Percentiles rank a stretch among this genome's conserved stretches.
phyloP scores from a whole-genome alignment of 1,284 basidiomycete species.

The Apiotrichum sp. region DNA sequence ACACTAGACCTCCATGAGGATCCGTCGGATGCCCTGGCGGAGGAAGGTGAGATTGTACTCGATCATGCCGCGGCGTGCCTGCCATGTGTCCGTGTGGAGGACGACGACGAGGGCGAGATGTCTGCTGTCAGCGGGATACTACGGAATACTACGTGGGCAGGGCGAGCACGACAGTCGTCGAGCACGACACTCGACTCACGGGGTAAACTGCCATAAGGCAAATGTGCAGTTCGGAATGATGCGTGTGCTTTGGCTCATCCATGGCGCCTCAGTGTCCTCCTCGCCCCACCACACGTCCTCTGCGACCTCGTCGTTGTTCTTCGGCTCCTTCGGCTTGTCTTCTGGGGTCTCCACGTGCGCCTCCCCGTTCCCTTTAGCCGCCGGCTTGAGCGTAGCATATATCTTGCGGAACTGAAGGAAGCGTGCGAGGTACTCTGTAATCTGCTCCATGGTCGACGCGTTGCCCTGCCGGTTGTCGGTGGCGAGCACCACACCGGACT shows the following conservation, averaged over 20 bases:
- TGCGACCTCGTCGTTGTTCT: slow-evolving; percentile 1
- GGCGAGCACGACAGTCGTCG: too few relatives aligned
- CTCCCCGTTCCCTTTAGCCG: slow-evolving; percentile 29
- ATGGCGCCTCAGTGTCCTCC: slow-evolving; percentile 42
- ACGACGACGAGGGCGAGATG: slow-evolving; percentile 71
- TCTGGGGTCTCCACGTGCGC: background rate
- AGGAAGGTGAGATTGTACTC: slow-evolving; percentile 93
- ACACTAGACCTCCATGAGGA: slow-evolving; percentile 35
- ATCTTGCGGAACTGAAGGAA: slow-evolving; percentile 76
- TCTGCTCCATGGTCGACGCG: slow-evolving; percentile 80
- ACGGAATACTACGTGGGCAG: too few relatives aligned
- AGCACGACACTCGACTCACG: slow-evolving; percentile 46
- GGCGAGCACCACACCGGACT: slow-evolving; percentile 79
- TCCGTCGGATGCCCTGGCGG: slow-evolving; percentile 50
- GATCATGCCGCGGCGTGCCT: slow-evolving; percentile 69
- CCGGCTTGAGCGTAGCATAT: slow-evolving; percentile 49
- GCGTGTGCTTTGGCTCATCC: slow-evolving; percentile 40
- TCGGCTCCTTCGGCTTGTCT: background rate
- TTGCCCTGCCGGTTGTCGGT: slow-evolving; percentile 58
- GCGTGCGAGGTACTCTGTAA: slow-evolving; percentile 84
- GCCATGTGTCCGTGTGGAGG: slow-evolving; percentile 70
- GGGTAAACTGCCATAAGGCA: slow-evolving; percentile 78
- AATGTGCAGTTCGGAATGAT: slow-evolving; percentile 61
- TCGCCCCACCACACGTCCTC: slow-evolving; percentile 40
- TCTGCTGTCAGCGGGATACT: slow-evolving; percentile 24